Conservation (phyloP, 805 yeast genomes). For the Isabelozyma rhagii region DNA sequence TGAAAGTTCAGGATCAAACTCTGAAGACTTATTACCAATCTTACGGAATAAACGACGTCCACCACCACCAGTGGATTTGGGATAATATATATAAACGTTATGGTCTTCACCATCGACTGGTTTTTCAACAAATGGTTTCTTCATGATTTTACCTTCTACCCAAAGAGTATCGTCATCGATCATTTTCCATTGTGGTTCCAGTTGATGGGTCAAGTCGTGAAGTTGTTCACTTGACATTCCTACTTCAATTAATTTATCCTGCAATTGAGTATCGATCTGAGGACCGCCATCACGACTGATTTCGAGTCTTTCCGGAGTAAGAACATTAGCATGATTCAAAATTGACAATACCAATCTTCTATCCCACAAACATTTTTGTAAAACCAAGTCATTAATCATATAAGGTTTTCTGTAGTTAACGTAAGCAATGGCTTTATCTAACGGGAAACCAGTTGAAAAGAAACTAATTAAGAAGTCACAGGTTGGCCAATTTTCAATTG, state of each 20-base stretch:
- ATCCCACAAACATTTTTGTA: constrained; percentile 98
- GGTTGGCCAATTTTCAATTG: constrained; percentile 97
- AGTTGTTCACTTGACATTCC: constrained; percentile 46
- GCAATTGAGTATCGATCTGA: constrained; percentile 57
- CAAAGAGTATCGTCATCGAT: constrained; percentile 70
- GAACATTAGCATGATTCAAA: constrained; percentile 76
- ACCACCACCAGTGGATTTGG: constrained; percentile 90
- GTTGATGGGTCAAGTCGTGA: constrained; percentile 56
- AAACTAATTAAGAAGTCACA: constrained; percentile 93
- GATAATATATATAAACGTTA: constrained; percentile 89
- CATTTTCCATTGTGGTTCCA: constrained; percentile 86
- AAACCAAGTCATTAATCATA: constrained; percentile 78
- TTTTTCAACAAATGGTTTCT: constrained; percentile 94
- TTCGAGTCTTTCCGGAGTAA: constrained; percentile 85
- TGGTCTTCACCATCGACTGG: constrained; percentile 99
- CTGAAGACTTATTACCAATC: constrained; percentile 95
- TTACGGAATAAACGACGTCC: constrained; percentile 92
- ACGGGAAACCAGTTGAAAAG: constrained; percentile 94
- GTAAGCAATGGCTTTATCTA: constrained; percentile 91
- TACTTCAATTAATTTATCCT: constrained; percentile 41
- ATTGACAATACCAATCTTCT: constrained; percentile 81
- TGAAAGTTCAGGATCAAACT: constrained; percentile 78
- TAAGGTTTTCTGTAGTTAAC: constrained; percentile 88
- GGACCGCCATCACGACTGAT: constrained; percentile 98
- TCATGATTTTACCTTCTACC: constrained; percentile 68